Conservation (phyloP, 225 moss, liverwort and hornwort genomes). For the Bryoerythrophyllum caledonicum region DNA sequence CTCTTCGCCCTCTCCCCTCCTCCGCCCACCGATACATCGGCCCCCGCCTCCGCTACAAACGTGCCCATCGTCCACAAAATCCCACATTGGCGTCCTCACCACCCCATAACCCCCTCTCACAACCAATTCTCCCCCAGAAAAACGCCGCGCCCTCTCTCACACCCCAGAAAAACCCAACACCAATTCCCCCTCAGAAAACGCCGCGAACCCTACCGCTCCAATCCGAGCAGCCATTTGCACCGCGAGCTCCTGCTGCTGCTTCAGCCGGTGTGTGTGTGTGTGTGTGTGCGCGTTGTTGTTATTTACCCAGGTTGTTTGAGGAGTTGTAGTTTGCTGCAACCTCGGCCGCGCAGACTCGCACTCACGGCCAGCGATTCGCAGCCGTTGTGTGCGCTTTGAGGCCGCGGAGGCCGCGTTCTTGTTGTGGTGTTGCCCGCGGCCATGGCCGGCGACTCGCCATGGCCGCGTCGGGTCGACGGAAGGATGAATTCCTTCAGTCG, state of each 20-base stretch:
- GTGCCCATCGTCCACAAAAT: conserved; percentile 43
- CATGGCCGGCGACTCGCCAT: conserved; percentile 4
- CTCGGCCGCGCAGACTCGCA: no score
- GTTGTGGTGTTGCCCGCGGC: conserved; percentile 16
- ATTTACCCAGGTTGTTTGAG: no score
- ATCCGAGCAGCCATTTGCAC: no score
- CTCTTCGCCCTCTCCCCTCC: conserved; percentile 38
- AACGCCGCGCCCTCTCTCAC: no score
- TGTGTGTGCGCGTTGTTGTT: no score
- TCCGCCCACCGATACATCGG: conserved; percentile 27
- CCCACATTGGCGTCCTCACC: conserved; percentile 17
- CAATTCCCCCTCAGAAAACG: conserved; percentile 12
- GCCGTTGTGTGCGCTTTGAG: background rate
- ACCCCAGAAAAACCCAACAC: conserved; percentile 7
- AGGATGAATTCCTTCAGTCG: no score
- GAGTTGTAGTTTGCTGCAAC: no score
- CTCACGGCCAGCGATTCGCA: no score
- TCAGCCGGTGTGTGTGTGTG: no score
- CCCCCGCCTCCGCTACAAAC: conserved; percentile 34
- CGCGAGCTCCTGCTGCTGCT: conserved; percentile 13
- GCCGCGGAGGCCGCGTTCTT: background rate
- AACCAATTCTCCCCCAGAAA: background rate
- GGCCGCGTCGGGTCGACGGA: background rate
- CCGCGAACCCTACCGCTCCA: conserved; percentile 33
- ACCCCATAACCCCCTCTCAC: background rate